These are phyloP conservation scores for Pythium diclinum DNA, from an alignment of 352 stramenopile genomes.

Conservation along the genomic window DNA sequence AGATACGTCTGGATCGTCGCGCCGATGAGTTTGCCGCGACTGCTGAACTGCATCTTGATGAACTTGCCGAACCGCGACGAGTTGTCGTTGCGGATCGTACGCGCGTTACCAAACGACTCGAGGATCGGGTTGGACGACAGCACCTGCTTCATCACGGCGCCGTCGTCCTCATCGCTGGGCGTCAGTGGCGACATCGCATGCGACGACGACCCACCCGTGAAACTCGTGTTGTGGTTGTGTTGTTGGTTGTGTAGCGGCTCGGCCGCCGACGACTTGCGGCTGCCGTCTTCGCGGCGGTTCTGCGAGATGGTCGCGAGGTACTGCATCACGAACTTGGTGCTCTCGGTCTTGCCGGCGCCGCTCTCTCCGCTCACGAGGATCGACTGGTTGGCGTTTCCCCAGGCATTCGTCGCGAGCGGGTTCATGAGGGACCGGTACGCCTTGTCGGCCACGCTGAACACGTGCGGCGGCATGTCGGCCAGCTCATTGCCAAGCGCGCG, in stretches of 20 bases:
- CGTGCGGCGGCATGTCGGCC: conserved; percentile 82
- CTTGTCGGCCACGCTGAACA: conserved; percentile 90
- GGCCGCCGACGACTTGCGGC: conserved; percentile 11
- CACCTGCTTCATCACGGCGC: conserved; percentile 89
- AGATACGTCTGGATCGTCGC: conserved; percentile 95
- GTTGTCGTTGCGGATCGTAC: conserved; percentile 97
- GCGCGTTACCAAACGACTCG: conserved; percentile 98
- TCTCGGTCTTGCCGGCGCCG: conserved; percentile 96
- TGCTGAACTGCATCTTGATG: conserved; percentile 95
- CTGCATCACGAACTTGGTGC: conserved; percentile 95
- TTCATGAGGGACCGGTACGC: conserved; percentile 83
- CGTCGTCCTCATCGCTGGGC: conserved; percentile 45
- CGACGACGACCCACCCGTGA: conserved; percentile 22
- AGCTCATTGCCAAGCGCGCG: conserved; percentile 60
- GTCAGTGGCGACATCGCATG: conserved; percentile 10
- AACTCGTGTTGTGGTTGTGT: neutral
- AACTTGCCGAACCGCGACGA: conserved; percentile 96
- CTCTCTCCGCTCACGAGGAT: conserved; percentile 92
- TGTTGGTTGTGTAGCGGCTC: neutral
- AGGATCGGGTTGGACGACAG: conserved; percentile 98
- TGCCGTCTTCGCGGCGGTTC: conserved; percentile 21
- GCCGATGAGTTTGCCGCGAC: conserved; percentile 73
- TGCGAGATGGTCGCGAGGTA: conserved; percentile 92
- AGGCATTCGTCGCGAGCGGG: conserved; percentile 37
- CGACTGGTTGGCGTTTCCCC: conserved; percentile 76